These are phyloP conservation scores for Neurospora crassa DNA, from an alignment of 2,329 filamentous ascomycete genomes.

Conservation along the genomic window DNA sequence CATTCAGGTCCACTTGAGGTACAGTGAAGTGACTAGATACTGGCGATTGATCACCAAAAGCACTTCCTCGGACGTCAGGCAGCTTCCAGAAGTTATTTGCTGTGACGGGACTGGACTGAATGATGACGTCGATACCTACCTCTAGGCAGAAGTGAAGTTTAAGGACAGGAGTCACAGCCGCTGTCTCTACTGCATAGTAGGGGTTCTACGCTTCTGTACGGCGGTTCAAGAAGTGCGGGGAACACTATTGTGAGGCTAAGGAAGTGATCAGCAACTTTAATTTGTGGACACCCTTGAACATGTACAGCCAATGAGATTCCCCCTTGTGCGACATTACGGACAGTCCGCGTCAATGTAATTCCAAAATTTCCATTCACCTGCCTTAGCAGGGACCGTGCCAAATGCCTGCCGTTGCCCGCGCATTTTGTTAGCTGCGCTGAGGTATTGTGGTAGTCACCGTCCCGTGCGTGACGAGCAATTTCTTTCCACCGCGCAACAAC, in stretches of 20 bases:
- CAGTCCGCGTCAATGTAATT: conserved; percentile 6
- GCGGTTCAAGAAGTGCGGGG: not conserved
- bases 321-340: not conserved
- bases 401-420: not conserved
- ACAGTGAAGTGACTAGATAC: not conserved
- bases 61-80: not conserved
- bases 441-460: not conserved
- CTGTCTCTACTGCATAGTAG: not conserved
- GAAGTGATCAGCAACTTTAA: not conserved
- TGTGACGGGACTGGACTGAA: not conserved
- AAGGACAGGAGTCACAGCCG: not conserved
- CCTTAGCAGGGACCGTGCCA: not conserved
- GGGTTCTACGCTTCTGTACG: not conserved
- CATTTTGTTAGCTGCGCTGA: not conserved
- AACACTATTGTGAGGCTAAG: not conserved
- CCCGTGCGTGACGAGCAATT: conserved; percentile 1
- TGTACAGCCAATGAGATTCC: not conserved
- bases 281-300: not conserved
- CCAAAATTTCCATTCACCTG: conserved; percentile 8
- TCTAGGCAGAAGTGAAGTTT: not conserved
- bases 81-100: not conserved
- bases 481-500: conserved; percentile 1
- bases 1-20: not conserved
- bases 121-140: not conserved
- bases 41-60: not conserved